phyloP scores from a whole-genome alignment of 2,329 filamentous ascomycete species.

The Byssochlamys sp. region DNA sequence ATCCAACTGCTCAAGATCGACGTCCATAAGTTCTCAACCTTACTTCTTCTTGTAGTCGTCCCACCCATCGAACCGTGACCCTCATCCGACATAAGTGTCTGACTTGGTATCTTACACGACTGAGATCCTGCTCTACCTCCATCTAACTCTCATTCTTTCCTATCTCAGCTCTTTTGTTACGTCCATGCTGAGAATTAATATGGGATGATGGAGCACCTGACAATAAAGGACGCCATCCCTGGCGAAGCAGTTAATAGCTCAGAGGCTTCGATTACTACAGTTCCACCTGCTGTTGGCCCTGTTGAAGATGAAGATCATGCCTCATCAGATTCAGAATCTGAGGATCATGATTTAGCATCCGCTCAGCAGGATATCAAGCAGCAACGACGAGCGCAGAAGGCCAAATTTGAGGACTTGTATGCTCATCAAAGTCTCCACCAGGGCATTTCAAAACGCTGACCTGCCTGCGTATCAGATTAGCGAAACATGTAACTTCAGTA shows the following conservation, averaged over 20 bases:
- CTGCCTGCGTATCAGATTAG: slow-evolving; percentile 20
- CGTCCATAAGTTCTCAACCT: not conserved
- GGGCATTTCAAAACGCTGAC: not conserved
- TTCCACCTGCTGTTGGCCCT: not conserved
- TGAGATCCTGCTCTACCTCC: not conserved
- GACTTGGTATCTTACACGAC: not conserved
- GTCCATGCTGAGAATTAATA: not conserved
- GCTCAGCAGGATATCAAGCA: slow-evolving; percentile 25
- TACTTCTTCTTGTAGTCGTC: not conserved
- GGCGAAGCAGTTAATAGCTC: slow-evolving; percentile 5
- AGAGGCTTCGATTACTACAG: not conserved
- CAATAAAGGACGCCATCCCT: not conserved
- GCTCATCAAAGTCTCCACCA: slow-evolving; percentile 8
- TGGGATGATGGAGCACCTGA: not conserved
- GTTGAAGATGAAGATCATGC: slow-evolving; percentile 3
- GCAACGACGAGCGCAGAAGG: slow-evolving; percentile 43
- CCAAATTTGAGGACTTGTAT: slow-evolving; percentile 41
- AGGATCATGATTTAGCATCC: slow-evolving; percentile 14
- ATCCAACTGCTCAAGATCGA: not conserved
- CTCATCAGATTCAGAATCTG: slow-evolving; percentile 20
- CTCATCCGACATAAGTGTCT: not conserved
- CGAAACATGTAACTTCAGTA: slow-evolving; percentile 34
- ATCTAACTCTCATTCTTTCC: not conserved
- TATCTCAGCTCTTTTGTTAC: not conserved
- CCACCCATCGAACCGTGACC: not conserved